Percentiles rank a stretch among this genome's conserved stretches.
phyloP scores from a whole-genome alignment of 2,329 filamentous ascomycete genomes.

The Aspergillus sp. region DNA sequence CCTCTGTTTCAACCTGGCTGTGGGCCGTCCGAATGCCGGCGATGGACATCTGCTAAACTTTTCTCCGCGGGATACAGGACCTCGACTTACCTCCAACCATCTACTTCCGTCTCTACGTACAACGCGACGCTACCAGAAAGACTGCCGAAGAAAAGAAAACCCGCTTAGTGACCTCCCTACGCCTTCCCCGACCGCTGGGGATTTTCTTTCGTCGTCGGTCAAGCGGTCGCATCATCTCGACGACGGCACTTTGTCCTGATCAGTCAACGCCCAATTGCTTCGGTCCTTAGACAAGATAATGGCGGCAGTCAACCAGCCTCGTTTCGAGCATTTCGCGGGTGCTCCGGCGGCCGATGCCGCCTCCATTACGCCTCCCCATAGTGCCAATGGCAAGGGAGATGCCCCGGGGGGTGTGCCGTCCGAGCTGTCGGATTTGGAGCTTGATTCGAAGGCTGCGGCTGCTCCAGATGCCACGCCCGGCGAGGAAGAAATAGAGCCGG shows the following conservation, averaged over 20 bases:
- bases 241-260: slow-evolving; percentile 23
- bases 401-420: slow-evolving; percentile 31
- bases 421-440: slow-evolving; percentile 34
- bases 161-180: slow-evolving; percentile 3
- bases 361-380: slow-evolving; percentile 36
- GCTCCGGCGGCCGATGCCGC: slow-evolving; percentile 18
- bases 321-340: slow-evolving; percentile 16
- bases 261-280: slow-evolving; percentile 6
- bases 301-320: slow-evolving; percentile 25
- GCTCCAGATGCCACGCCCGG: slow-evolving; percentile 41
- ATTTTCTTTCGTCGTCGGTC: slow-evolving; percentile 31
- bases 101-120: too few species aligned
- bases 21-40: too few species aligned
- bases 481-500: slow-evolving; percentile 69
- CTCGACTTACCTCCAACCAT: neutral
- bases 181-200: slow-evolving; percentile 35
- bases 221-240: slow-evolving; percentile 33
- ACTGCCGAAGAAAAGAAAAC: too few species aligned
- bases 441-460: slow-evolving; percentile 22
- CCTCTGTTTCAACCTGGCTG: too few species aligned
- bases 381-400: slow-evolving; percentile 37
- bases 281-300: slow-evolving; percentile 18
- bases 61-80: neutral
- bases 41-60: neutral
- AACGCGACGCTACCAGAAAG: too few species aligned